Evolutionary conservation across 768 basidiomycete species (phyloP), one percentile per base, ranked within the genome.

Genomic region (Exidia glandulosa): DNA sequence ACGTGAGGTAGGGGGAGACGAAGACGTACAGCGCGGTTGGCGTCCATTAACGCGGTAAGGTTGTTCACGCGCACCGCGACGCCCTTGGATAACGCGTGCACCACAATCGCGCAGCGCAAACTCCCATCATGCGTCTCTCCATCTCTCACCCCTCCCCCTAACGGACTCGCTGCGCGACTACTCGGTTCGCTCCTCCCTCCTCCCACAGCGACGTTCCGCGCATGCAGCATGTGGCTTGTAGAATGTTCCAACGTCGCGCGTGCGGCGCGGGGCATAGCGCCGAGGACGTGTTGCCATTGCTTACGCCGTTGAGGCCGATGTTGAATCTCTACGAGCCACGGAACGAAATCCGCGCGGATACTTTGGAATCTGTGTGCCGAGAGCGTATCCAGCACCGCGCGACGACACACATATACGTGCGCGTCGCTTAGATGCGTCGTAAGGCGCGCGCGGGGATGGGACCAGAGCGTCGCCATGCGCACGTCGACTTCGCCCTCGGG

Each of bases 311-410:
- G 59, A 36, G 50, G 25, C 25, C 85, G 85, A 69, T 92, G 92
- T 62, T 90, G 88, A 5, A 89, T 74, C 68, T 90, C 93, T 73
- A 91, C 88, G 59, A 96, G 68, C 90, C 93, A 96, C 0, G 94
- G 94, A 12, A 97, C 69, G 66, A 96, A 90, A 61, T 96, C 92
- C 70, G 94, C 88, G 57, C 88, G 80, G 57, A 97, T 77, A 16
- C 93, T 95, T 57, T 90, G 86, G 45, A 94, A 78, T 64, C 84
- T 79, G 3, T 73, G 74, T 37, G 70, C 58, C 12, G 81, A 78
- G 30, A 94, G 74, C 13, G 83, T 77, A 60, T 90, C 85, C 29
- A 96, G 75, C 7, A 95, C 76, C 19, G 82, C 79, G 61, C 82
- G 81, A 63, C 83, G 81, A 74, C 92, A 93, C 33, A 95, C 84